Percentiles rank a stretch among this genome's conserved stretches.
Evolutionary conservation across 208 protist genomes (phyloP).

Genomic region (Crithidia thermophila): DNA sequence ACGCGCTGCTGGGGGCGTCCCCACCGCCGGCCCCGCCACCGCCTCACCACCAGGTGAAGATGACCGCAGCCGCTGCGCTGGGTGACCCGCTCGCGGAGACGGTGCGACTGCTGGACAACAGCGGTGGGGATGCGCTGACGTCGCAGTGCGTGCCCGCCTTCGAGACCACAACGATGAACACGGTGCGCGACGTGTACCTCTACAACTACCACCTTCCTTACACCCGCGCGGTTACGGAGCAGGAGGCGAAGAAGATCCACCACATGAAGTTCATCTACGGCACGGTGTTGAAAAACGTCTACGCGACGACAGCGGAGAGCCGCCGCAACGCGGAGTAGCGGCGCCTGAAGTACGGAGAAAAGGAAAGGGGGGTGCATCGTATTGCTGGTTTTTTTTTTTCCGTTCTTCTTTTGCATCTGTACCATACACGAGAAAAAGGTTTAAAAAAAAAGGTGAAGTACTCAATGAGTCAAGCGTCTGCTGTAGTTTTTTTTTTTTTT

Average conservation of each 20-base stretch:
- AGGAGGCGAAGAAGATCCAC: conserved; percentile 48
- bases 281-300: conserved; percentile 63
- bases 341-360: too few relatives aligned
- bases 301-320: conserved; percentile 31
- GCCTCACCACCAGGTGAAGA: conserved; percentile 19
- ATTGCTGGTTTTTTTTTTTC: background rate
- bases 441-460: too few relatives aligned
- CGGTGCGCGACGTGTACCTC: conserved; percentile 46
- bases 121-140: background rate
- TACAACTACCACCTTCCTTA: conserved; percentile 52
- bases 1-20: background rate
- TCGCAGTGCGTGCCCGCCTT: conserved; percentile 24
- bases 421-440: background rate
- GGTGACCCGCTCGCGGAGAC: conserved; percentile 29
- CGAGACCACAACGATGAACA: conserved; percentile 51
- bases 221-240: conserved; percentile 40
- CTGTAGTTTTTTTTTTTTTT: background rate
- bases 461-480: background rate
- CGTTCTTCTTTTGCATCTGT: conserved; percentile 1
- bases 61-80: conserved; percentile 14
- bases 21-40: background rate
- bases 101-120: conserved; percentile 23
- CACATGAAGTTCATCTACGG: conserved; percentile 63
- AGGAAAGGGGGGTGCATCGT: background rate
- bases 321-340: conserved; percentile 8